A percentile compares a stretch with the other conserved stretches of the same genome.
These are phyloP conservation scores for Volvariella volvacea DNA, from an alignment of 1,284 basidiomycete genomes.

Conservation along the genomic window DNA sequence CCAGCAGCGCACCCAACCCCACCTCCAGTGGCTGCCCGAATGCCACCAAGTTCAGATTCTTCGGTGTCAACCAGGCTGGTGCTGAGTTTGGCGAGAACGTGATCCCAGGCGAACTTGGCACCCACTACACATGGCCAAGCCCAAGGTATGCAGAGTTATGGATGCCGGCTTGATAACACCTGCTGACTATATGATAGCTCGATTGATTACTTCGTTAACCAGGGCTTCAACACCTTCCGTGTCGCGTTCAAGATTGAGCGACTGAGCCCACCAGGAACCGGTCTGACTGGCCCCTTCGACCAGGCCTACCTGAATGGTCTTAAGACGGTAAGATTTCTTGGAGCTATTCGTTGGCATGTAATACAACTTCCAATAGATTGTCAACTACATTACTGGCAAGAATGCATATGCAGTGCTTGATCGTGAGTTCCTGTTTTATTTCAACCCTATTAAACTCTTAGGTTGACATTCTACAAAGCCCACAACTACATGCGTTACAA, in stretches of 20 bases:
- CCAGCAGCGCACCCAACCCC: slow-evolving; percentile 17
- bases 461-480: slow-evolving; percentile 20
- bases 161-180: background rate
- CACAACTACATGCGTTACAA: slow-evolving; percentile 61
- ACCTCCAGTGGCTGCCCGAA: slow-evolving; percentile 26
- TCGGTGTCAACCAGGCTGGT: slow-evolving; percentile 58
- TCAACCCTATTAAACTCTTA: slow-evolving; percentile 3
- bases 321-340: slow-evolving; percentile 27
- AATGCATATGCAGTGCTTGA: slow-evolving; percentile 52
- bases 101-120: slow-evolving; percentile 40
- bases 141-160: slow-evolving; percentile 18
- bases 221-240: slow-evolving; percentile 62
- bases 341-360: background rate
- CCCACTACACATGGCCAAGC: slow-evolving; percentile 42
- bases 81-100: slow-evolving; percentile 46
- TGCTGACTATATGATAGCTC: slow-evolving; percentile 13
- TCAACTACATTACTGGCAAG: slow-evolving; percentile 55
- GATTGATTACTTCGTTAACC: slow-evolving; percentile 38
- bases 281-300: slow-evolving; percentile 48
- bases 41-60: slow-evolving; percentile 52
- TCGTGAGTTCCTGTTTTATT: slow-evolving; percentile 27
- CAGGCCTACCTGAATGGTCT: slow-evolving; percentile 44
- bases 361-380: slow-evolving; percentile 26
- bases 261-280: slow-evolving; percentile 40
- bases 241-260: slow-evolving; percentile 56